Evolutionary conservation across 2,329 filamentous ascomycete genomes (phyloP).

Genomic region (Blastomyces emzantsi): DNA sequence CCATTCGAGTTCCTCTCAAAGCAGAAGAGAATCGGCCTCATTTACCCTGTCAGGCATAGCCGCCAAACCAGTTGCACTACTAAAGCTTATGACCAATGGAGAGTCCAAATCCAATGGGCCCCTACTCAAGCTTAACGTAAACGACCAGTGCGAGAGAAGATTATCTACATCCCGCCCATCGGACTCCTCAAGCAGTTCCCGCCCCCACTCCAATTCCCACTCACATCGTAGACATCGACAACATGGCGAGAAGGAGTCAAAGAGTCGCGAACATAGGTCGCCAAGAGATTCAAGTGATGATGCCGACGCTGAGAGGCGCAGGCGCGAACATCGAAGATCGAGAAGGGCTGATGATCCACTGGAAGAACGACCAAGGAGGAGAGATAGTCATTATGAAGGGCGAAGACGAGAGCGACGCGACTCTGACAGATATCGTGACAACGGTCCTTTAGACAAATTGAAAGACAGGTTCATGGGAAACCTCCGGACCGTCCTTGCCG

Average conservation of each 20-base stretch:
- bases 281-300: constrained; percentile 6
- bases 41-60: constrained; percentile 18
- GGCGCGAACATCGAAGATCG: constrained; percentile 11
- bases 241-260: constrained; percentile 8
- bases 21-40: constrained; percentile 23
- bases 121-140: constrained; percentile 31
- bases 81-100: constrained; percentile 29
- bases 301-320: constrained; percentile 2
- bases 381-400: constrained; percentile 12
- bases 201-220: constrained; percentile 20
- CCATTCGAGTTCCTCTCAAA: constrained; percentile 22
- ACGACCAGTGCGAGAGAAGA: constrained; percentile 17
- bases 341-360: constrained; percentile 7
- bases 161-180: constrained; percentile 23
- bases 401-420: constrained; percentile 9
- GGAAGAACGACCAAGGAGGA: constrained; percentile 7
- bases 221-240: constrained; percentile 20
- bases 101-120: constrained; percentile 33
- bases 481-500: constrained; percentile 13
- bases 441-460: constrained; percentile 10
- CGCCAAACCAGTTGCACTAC: constrained; percentile 21
- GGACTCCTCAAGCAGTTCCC: constrained; percentile 25
- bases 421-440: constrained; percentile 9
- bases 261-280: constrained; percentile 7
- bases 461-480: constrained; percentile 13